A percentile compares a stretch with the other conserved stretches of the same genome.
phyloP scores from a whole-genome alignment of 2,329 filamentous ascomycete species.

The Aspergillus ustus region DNA sequence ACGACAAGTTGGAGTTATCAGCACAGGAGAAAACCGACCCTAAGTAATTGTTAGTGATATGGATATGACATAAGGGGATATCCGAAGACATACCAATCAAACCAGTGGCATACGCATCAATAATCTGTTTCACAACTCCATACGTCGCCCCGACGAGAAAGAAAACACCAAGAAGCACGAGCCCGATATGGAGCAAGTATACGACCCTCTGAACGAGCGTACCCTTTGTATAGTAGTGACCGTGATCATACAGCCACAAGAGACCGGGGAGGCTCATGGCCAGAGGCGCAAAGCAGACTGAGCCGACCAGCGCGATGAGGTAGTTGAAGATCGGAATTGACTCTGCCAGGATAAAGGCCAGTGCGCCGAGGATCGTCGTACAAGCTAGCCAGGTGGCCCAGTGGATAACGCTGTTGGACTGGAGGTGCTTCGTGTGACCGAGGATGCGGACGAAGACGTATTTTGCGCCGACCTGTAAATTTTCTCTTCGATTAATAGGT shows the following conservation, averaged over 20 bases:
- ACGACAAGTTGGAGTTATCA: slow-evolving; percentile 19
- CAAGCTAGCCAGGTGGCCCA: slow-evolving; percentile 58
- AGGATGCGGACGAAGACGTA: slow-evolving; percentile 62
- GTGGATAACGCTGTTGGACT: slow-evolving; percentile 56
- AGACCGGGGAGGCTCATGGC: slow-evolving; percentile 54
- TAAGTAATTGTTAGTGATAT: not conserved
- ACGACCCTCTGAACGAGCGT: slow-evolving; percentile 37
- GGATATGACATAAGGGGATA: not conserved
- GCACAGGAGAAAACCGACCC: slow-evolving; percentile 22
- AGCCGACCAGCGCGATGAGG: slow-evolving; percentile 54
- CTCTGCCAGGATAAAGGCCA: slow-evolving; percentile 58
- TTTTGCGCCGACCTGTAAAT: slow-evolving; percentile 49
- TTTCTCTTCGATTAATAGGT: not conserved
- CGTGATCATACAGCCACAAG: slow-evolving; percentile 58
- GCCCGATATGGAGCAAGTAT: slow-evolving; percentile 47
- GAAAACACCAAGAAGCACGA: slow-evolving; percentile 54
- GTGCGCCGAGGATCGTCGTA: slow-evolving; percentile 46
- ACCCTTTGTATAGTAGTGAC: slow-evolving; percentile 48
- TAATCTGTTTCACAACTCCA: slow-evolving; percentile 24
- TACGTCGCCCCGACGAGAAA: slow-evolving; percentile 53
- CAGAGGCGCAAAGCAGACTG: slow-evolving; percentile 57
- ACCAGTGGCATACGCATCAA: slow-evolving; percentile 22
- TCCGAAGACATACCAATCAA: slow-evolving; percentile 6
- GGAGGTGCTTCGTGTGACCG: slow-evolving; percentile 56
- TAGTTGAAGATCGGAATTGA: slow-evolving; percentile 62